These are phyloP conservation scores for Adansonia gregorii DNA, from an alignment of 441 rosid genomes.

Conservation along the genomic window DNA sequence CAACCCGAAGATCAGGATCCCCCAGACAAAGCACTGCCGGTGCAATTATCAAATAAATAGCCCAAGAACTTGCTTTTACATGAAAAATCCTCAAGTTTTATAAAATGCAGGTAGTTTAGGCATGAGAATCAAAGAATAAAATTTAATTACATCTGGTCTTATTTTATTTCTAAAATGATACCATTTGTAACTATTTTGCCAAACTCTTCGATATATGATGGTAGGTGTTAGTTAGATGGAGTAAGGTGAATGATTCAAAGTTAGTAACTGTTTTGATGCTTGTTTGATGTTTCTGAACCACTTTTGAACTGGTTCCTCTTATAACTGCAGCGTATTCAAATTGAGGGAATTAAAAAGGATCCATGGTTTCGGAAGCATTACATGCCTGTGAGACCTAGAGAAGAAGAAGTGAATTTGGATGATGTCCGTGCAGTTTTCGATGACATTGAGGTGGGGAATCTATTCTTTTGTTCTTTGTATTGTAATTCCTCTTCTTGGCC, in stretches of 20 bases:
- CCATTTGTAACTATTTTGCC: background rate
- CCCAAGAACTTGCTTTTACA: background rate
- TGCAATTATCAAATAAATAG: background rate
- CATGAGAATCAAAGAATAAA: slow-evolving; percentile 12
- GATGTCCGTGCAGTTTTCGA: slow-evolving; percentile 80
- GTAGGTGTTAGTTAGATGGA: slow-evolving; percentile 20
- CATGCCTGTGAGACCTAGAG: slow-evolving; percentile 51
- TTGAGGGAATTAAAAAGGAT: slow-evolving; percentile 64
- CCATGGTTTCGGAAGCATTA: slow-evolving; percentile 71
- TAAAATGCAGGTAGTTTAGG: background rate
- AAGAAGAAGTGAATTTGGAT: slow-evolving; percentile 71
- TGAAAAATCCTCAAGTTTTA: slow-evolving; percentile 12
- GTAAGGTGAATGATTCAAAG: slow-evolving; percentile 1
- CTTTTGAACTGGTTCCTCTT: slow-evolving; percentile 25
- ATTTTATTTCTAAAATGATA: background rate
- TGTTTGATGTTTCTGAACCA: slow-evolving; percentile 13
- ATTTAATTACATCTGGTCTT: slow-evolving; percentile 7
- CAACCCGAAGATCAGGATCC: background rate
- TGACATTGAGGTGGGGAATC: slow-evolving; percentile 73
- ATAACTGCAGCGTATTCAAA: slow-evolving; percentile 71
- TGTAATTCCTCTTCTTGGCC: background rate
- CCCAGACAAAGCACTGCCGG: background rate
- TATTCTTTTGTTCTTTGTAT: slow-evolving; percentile 24
- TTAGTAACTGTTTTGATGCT: slow-evolving; percentile 26
- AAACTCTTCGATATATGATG: background rate